Evolutionary conservation across 768 basidiomycete species (phyloP).

Genomic region (Ramaria sp.): DNA sequence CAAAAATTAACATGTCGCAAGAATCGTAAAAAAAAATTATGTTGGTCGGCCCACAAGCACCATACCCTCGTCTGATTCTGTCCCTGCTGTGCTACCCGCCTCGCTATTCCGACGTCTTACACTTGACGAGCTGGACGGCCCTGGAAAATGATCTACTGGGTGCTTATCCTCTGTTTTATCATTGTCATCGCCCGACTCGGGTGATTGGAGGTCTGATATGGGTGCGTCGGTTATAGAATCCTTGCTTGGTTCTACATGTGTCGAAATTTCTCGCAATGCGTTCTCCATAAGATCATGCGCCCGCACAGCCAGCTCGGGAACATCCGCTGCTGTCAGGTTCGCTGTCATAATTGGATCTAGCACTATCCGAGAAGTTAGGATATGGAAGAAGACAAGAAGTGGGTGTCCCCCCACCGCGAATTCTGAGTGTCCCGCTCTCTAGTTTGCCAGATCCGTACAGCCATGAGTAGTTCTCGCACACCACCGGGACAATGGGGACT

Average conservation of each 20-base stretch:
- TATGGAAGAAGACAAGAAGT: constrained; percentile 5
- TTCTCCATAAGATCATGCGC: constrained; percentile 75
- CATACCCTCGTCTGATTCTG: constrained; percentile 81
- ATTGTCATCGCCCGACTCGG: neutral
- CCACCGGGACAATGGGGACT: constrained; percentile 84
- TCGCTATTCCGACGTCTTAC: constrained; percentile 25
- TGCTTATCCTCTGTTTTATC: constrained; percentile 9
- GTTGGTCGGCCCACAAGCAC: constrained; percentile 58
- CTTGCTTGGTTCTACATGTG: neutral
- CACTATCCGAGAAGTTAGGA: constrained; percentile 35
- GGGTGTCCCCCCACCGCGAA: constrained; percentile 52
- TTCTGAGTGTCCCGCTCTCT: constrained; percentile 61
- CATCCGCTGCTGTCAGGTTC: constrained; percentile 60
- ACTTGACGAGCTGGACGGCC: constrained; percentile 14
- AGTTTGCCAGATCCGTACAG: constrained; percentile 74
- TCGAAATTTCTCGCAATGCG: constrained; percentile 68
- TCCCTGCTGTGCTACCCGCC: constrained; percentile 52
- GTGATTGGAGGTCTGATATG: neutral
- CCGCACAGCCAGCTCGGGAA: constrained; percentile 48
- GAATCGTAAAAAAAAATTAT: neutral
- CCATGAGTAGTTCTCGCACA: constrained; percentile 89
- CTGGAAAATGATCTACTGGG: neutral
- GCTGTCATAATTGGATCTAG: constrained; percentile 80
- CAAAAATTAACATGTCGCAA: neutral
- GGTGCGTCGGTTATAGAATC: constrained; percentile 4